phyloP scores from a whole-genome alignment of 2,329 filamentous ascomycete genomes.

The Penicillium polonicum region DNA sequence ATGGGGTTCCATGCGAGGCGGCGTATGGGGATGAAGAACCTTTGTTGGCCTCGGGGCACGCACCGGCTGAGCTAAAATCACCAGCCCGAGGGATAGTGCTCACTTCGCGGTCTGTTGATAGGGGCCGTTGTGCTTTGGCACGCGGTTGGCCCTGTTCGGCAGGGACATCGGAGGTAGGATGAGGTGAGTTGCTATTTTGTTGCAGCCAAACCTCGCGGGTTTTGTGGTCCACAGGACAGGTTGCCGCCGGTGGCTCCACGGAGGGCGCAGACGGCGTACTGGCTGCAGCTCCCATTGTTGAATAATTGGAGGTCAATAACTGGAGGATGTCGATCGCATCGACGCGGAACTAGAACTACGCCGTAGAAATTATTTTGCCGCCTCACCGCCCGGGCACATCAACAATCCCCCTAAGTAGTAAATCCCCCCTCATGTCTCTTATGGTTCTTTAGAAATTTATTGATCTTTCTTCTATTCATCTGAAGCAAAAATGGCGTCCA shows the following conservation, averaged over 20 bases:
- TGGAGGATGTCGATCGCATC: conserved; percentile 16
- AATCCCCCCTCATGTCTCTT: conserved; percentile 15
- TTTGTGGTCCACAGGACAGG: conserved; percentile 87
- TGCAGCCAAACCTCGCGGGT: conserved; percentile 83
- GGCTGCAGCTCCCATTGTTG: conserved; percentile 39
- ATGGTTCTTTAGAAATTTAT: conserved; percentile 5
- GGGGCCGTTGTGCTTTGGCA: conserved; percentile 40
- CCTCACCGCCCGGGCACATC: conserved; percentile 22
- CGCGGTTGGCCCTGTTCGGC: conserved; percentile 28
- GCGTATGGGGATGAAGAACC: conserved; percentile 29
- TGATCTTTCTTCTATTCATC: conserved; percentile 1
- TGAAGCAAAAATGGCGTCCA: conserved; percentile 31
- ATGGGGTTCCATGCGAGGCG: conserved; percentile 46
- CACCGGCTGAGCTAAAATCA: conserved; percentile 21
- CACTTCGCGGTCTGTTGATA: conserved; percentile 69
- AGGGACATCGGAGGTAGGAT: conserved; percentile 30
- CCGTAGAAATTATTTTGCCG: conserved; percentile 22
- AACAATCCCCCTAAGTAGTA: conserved; percentile 17
- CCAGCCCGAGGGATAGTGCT: conserved; percentile 73
- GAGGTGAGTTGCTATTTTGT: conserved; percentile 44
- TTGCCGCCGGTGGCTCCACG: conserved; percentile 35
- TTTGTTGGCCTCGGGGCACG: conserved; percentile 26
- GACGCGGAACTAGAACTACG: conserved; percentile 9
- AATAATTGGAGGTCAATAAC: conserved; percentile 14
- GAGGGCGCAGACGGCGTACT: conserved; percentile 37